Base-by-base conservation (phyloP, 2,329 filamentous ascomycete species). In the Fusarium chlamydosporum region DNA sequence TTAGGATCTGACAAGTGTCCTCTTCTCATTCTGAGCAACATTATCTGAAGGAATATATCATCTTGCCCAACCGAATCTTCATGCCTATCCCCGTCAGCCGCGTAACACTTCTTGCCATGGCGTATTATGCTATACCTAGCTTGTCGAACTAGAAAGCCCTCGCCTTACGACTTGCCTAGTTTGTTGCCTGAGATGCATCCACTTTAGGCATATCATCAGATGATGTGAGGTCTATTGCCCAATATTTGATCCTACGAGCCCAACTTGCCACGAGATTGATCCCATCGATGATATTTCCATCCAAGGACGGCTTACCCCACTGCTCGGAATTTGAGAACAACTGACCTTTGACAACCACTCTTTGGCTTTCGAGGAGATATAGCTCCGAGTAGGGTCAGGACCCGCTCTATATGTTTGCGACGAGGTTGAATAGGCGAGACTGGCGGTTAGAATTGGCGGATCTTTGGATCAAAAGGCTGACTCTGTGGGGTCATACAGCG, bases 111-210 rank as follows among this genome's bases (percentile, higher is more conserved):
- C 37, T 33, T 26, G 26, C 42, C 31, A 34, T 26, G 7, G 23
- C 23, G 23, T 23, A 23, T 23, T 23, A 23, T 23, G 16, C 18
- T 42, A 18, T 18, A n/a, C 29, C n/a, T 13, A 45, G 35, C n/a
- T 40, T 29, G 10, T 35, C 31, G 40, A n/a, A 16, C 20, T 13
- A 38, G 23, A 7, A 37, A 23, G 33, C 18, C 18, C n/a, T n/a
- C 45, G 8, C 10, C 29, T 41, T 37, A 18, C 47, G 26, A 66
- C 45, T 37, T 67, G 46, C 11, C 46, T 41, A 45, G 15, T 42
- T 48, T 40, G 58, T 56, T 59, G 42, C 27, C 23, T 42, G 11
- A 66, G 41, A 41, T 48, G 56, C 37, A 31, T 40, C 29, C 20
- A 31, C 38, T 69, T 48, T 38, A 31, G 34, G 3, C 40, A n/a